These are phyloP conservation scores for Aciculosporium take DNA, from an alignment of 2,329 filamentous ascomycete genomes.

Conservation along the genomic window DNA sequence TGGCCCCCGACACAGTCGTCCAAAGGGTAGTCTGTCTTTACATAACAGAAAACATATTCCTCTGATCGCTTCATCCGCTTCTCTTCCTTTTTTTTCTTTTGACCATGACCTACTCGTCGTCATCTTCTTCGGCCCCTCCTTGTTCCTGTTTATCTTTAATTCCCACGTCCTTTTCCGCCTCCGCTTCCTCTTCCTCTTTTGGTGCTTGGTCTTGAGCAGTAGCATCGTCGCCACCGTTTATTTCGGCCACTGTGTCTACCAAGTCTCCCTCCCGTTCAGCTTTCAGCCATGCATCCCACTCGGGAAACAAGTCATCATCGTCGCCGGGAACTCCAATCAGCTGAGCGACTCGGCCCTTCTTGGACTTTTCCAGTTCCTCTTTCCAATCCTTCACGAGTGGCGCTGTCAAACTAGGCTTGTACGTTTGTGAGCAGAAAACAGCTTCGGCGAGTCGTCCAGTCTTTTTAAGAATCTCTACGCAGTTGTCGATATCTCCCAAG, in stretches of 20 bases:
- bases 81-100: background rate
- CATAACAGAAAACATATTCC: constrained; percentile 1
- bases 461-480: constrained; percentile 62
- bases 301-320: constrained; percentile 81
- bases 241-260: constrained; percentile 5
- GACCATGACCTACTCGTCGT: constrained; percentile 11
- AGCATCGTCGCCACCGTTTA: constrained; percentile 5
- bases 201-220: constrained; percentile 6
- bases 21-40: background rate
- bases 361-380: constrained; percentile 62
- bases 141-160: constrained; percentile 8
- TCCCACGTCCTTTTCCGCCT: constrained; percentile 2
- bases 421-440: constrained; percentile 85
- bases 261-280: constrained; percentile 59
- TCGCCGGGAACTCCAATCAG: constrained; percentile 69
- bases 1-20: background rate
- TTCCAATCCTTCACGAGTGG: constrained; percentile 69
- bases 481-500: constrained; percentile 66
- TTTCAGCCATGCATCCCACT: constrained; percentile 84
- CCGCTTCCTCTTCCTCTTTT: constrained; percentile 11
- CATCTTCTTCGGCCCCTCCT: constrained; percentile 11
- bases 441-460: constrained; percentile 75
- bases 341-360: constrained; percentile 74
- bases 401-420: constrained; percentile 66
- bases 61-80: constrained; percentile 7